Conservation (phyloP, 805 yeast species). For the Myxozyma sirexii region DNA sequence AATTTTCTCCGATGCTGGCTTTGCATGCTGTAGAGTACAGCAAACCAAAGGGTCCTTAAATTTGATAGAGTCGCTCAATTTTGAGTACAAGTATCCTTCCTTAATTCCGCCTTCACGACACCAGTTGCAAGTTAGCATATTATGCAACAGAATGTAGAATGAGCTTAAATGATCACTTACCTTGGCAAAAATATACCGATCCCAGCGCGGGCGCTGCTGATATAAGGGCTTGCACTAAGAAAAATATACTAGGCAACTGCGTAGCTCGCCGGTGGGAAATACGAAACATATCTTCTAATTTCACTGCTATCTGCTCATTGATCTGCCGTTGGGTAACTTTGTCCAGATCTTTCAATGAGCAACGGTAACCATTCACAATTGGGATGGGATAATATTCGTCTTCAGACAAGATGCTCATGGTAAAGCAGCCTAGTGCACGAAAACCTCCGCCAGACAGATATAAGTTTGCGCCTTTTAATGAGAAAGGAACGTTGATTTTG, state of each 20-base stretch:
- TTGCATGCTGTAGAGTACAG: slow-evolving; percentile 73
- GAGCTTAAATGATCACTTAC: no score
- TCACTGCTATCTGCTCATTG: slow-evolving; percentile 16
- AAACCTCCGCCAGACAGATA: slow-evolving; percentile 77
- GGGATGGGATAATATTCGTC: slow-evolving; percentile 66
- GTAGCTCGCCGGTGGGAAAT: slow-evolving; percentile 66
- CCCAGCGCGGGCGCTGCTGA: slow-evolving; percentile 58
- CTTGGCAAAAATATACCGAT: slow-evolving; percentile 70
- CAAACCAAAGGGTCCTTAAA: slow-evolving; percentile 69
- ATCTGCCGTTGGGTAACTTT: slow-evolving; percentile 55
- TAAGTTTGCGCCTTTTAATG: slow-evolving; percentile 54
- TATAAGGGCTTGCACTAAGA: slow-evolving; percentile 59
- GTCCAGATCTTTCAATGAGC: slow-evolving; percentile 56
- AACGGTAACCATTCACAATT: slow-evolving; percentile 68
- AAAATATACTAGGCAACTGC: slow-evolving; percentile 71
- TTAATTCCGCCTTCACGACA: slow-evolving; percentile 60
- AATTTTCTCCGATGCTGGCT: slow-evolving; percentile 61
- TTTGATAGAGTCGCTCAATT: slow-evolving; percentile 59
- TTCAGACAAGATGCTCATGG: slow-evolving; percentile 36
- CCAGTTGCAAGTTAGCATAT: neutral
- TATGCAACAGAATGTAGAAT: no score
- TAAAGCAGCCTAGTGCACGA: slow-evolving; percentile 65
- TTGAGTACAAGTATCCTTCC: slow-evolving; percentile 71
- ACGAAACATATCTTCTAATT: slow-evolving; percentile 54
- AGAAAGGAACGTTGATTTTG: slow-evolving; percentile 15